Evolutionary conservation across 176 grass and related monocot genomes (phyloP), one percentile per base, ranked within the genome.

Genomic region (Eleusine indica): DNA sequence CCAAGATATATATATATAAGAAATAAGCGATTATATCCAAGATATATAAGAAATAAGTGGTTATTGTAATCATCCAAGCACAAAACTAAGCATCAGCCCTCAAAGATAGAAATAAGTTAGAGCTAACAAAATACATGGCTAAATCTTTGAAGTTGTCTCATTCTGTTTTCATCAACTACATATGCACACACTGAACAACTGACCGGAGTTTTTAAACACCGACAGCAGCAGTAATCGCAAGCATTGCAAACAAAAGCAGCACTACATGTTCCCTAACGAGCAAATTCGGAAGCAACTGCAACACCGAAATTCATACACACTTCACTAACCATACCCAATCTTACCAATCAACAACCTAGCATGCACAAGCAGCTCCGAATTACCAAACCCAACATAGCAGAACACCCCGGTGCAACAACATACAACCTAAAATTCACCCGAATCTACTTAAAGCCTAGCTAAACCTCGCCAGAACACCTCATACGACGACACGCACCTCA

Each of bases 401-500:
- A 46, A 66, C 25, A 37, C 64, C 29, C 62, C 17, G 38, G 62
- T 3, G 13, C 63, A 48, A 40, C 30, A 18, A 64, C 65, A 63
- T 71, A 9, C 19, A 48, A 65, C 3, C 16, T 1, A 49, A 17
- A 71, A 28, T 29, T 13, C 25, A 7, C 3, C 29, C 10, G 64
- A 32, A 83, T 66, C 15, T 15, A 52, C 35, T 13, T 35, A 19
- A 48, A n/a, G 8, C 61, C 25, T n/a, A 6, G 7, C 15, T 40
- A 77, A 71, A 87, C 44, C 32, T 73, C 38, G 2, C 57, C 25
- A 19, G 5, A 9, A 9, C 46, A 4, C 4, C 6, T 42, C 38
- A 19, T 53, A 67, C 7, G 62, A 75, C 28, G 4, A 13, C 62
- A 75, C 35, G 52, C 2, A 70, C 95, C 95, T 97, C 95, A 6